A percentile compares a stretch with the other conserved stretches of the same genome.
phyloP scores from a whole-genome alignment of 352 stramenopile genomes.

The Phytophthora europaea region DNA sequence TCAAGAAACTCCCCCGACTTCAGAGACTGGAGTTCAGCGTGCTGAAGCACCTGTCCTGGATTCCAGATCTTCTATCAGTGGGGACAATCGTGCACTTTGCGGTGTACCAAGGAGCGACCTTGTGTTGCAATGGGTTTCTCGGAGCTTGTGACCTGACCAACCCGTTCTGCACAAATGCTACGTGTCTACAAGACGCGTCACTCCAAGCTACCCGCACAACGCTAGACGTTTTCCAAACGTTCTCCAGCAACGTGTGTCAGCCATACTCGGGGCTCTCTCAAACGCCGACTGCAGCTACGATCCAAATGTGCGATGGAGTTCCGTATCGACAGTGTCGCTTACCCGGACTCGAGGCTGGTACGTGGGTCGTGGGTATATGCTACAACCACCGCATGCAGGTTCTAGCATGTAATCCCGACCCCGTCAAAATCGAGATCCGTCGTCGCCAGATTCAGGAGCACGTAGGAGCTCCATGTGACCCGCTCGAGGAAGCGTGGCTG shows the following conservation, averaged over 20 bases:
- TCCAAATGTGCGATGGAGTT: conserved; percentile 43
- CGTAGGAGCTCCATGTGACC: conserved; percentile 32
- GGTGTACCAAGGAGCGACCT: conserved; percentile 29
- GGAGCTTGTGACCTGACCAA: conserved; percentile 36
- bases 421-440: conserved; percentile 41
- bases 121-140: conserved; percentile 55
- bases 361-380: conserved; percentile 41
- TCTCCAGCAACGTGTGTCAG: conserved; percentile 33
- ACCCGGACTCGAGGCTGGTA: conserved; percentile 6
- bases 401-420: conserved; percentile 41
- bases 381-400: conserved; percentile 50
- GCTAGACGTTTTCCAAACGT: conserved; percentile 19
- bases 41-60: conserved; percentile 12
- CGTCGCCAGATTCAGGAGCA: conserved; percentile 33
- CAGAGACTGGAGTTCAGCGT: conserved; percentile 41
- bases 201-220: conserved; percentile 23
- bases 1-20: conserved; percentile 23
- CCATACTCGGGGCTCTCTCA: conserved; percentile 30
- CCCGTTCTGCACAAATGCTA: conserved; percentile 20
- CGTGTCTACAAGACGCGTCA: conserved; percentile 22
- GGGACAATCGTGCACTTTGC: conserved; percentile 33
- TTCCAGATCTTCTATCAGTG: conserved; percentile 37
- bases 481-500: conserved; percentile 44
- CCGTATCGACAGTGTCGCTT: conserved; percentile 42
- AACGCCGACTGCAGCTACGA: conserved; percentile 28